Percentiles rank a stretch among this genome's conserved stretches.
These are phyloP conservation scores for Caulochytrium protostelioides DNA, from an alignment of 371 early-diverging fungal species.

Conservation along the genomic window DNA sequence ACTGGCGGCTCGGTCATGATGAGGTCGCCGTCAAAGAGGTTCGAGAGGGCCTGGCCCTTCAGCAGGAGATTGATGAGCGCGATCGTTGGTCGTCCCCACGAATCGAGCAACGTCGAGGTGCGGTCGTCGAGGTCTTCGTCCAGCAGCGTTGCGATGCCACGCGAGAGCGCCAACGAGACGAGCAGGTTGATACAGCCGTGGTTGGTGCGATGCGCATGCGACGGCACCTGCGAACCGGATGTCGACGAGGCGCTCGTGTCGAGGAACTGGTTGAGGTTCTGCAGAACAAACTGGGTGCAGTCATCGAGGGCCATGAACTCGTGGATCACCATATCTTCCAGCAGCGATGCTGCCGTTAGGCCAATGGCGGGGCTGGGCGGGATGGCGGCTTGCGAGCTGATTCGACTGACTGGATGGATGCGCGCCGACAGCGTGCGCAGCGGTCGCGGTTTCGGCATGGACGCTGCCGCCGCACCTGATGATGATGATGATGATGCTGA, in stretches of 20 bases:
- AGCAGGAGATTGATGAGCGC: conserved; percentile 24
- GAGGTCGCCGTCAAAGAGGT: conserved; percentile 19
- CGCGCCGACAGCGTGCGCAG: too few relatives aligned
- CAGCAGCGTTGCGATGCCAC: conserved; percentile 9
- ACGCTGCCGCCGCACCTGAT: too few relatives aligned
- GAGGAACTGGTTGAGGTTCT: not conserved
- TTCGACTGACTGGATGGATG: conserved; percentile 3
- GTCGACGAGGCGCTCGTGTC: not conserved
- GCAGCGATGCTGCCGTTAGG: conserved; percentile 3
- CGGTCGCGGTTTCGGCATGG: too few relatives aligned
- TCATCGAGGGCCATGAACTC: not conserved
- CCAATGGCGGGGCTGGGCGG: conserved; percentile 6
- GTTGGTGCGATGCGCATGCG: not conserved
- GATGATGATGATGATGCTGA: too few relatives aligned
- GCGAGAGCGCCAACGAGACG: conserved; percentile 16
- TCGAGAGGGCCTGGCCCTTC: conserved; percentile 19
- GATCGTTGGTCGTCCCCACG: conserved; percentile 21
- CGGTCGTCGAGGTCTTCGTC: conserved; percentile 20
- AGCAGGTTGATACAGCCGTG: conserved; percentile 18
- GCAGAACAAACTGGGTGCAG: not conserved
- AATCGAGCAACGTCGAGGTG: conserved; percentile 8
- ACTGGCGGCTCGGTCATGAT: too few relatives aligned
- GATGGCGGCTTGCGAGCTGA: not conserved
- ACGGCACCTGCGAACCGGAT: not conserved
- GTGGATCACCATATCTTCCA: too few relatives aligned